These are phyloP conservation scores for Halteria grandinella DNA, from an alignment of 73 alveolate species.

Conservation along the genomic window DNA sequence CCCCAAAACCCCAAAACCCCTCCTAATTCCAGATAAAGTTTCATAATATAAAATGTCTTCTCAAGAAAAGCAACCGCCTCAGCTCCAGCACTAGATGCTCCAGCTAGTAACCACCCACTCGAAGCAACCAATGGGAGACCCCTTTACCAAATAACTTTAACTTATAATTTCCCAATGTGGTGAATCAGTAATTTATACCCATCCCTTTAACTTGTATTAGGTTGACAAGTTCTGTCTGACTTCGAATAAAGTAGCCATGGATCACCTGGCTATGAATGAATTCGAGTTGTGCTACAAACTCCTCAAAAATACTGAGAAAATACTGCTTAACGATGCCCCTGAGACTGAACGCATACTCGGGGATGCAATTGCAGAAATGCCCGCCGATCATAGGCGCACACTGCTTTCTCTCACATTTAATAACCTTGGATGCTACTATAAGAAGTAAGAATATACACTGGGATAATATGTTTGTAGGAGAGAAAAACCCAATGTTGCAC, in stretches of 20 bases:
- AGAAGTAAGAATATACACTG: slow-evolving; percentile 55
- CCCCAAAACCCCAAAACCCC: too few relatives aligned
- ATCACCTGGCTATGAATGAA: slow-evolving; percentile 23
- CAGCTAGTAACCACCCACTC: too few relatives aligned
- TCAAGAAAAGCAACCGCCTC: too few relatives aligned
- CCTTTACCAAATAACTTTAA: too few relatives aligned
- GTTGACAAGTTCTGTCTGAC: slow-evolving; percentile 41
- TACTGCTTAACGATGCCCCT: neutral
- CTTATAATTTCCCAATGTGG: too few relatives aligned
- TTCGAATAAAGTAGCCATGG: slow-evolving; percentile 66
- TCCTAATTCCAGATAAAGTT: too few relatives aligned
- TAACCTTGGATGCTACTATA: slow-evolving; percentile 80
- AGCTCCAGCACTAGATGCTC: too few relatives aligned
- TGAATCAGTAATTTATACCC: slow-evolving; percentile 10
- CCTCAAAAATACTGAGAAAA: slow-evolving; percentile 44
- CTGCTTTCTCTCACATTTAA: slow-evolving; percentile 66
- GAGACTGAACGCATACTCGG: too few relatives aligned
- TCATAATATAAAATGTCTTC: too few relatives aligned
- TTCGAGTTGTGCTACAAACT: slow-evolving; percentile 22
- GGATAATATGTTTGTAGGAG: slow-evolving; percentile 11
- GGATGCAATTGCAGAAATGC: too few relatives aligned
- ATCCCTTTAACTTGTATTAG: neutral
- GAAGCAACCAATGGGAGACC: too few relatives aligned
- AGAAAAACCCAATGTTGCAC: slow-evolving; percentile 72
- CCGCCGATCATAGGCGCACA: slow-evolving; percentile 20